These are phyloP conservation scores for Trametes cingulata DNA, from an alignment of 768 basidiomycete species.

Conservation along the genomic window DNA sequence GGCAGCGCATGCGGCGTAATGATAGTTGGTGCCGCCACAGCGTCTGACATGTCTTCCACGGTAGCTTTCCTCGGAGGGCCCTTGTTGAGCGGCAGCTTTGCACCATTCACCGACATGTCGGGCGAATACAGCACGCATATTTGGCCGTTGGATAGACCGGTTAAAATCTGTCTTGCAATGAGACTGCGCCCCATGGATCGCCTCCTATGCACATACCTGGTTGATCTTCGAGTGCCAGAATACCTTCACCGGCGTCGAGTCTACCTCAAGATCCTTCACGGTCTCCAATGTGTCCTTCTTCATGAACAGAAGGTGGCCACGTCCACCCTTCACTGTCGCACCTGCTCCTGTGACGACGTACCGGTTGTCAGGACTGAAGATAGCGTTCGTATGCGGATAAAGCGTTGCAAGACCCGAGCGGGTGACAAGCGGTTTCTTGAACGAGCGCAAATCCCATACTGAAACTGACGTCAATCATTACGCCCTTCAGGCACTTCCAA, in stretches of 20 bases:
- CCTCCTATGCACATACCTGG: conserved; percentile 57
- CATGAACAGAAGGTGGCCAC: conserved; percentile 75
- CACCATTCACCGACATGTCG: conserved; percentile 84
- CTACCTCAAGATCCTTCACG: conserved; percentile 65
- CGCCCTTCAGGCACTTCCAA: background rate
- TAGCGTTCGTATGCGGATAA: conserved; percentile 91
- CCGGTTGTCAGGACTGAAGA: conserved; percentile 94
- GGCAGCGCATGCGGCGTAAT: conserved; percentile 90
- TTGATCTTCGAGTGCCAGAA: conserved; percentile 98
- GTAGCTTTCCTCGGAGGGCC: conserved; percentile 82
- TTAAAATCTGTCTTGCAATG: conserved; percentile 62
- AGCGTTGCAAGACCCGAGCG: conserved; percentile 66
- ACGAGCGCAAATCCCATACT: conserved; percentile 95
- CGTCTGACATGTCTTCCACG: conserved; percentile 87
- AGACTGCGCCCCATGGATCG: background rate
- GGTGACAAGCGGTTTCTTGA: conserved; percentile 85
- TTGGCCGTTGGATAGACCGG: conserved; percentile 84
- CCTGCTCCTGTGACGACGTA: conserved; percentile 84
- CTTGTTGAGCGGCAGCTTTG: conserved; percentile 85
- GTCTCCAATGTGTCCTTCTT: conserved; percentile 68
- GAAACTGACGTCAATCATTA: background rate
- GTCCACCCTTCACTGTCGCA: conserved; percentile 61
- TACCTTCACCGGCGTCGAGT: conserved; percentile 84
- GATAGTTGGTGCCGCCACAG: conserved; percentile 82
- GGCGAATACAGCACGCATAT: conserved; percentile 94